Conservation (phyloP, 768 basidiomycete genomes). For the Trichaptum fuscoviolaceum region DNA sequence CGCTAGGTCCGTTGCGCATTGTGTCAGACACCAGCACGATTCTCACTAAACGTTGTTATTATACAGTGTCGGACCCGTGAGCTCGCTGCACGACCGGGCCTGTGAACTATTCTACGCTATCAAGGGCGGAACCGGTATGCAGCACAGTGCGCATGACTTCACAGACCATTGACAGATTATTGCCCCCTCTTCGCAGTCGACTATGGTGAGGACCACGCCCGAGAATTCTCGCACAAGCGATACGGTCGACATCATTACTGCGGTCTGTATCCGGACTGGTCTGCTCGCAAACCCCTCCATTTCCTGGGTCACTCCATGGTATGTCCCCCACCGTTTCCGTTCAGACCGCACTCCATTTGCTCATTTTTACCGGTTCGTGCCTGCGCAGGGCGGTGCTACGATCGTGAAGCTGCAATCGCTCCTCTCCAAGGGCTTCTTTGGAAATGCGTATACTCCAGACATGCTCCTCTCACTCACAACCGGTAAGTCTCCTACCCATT, state of each 20-base stretch:
- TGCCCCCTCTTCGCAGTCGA: conserved; percentile 29
- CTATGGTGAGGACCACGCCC: conserved; percentile 41
- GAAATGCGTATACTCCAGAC: conserved; percentile 29
- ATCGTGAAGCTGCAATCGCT: conserved; percentile 42
- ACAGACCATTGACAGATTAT: too few species aligned
- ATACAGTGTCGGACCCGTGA: conserved; percentile 43
- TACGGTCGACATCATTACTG: conserved; percentile 34
- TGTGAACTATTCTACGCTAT: conserved; percentile 46
- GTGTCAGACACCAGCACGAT: too few species aligned
- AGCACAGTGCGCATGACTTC: too few species aligned
- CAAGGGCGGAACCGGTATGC: conserved; percentile 37
- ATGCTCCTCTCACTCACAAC: conserved; percentile 44
- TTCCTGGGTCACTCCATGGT: conserved; percentile 48
- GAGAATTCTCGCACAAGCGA: conserved; percentile 31
- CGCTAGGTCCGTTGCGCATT: conserved; percentile 15
- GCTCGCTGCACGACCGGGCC: conserved; percentile 48
- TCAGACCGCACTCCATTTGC: not conserved
- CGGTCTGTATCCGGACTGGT: conserved; percentile 46
- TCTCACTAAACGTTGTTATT: not conserved
- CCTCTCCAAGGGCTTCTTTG: conserved; percentile 37
- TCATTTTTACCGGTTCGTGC: not conserved
- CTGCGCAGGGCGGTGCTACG: conserved; percentile 40
- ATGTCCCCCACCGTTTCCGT: conserved; percentile 3
- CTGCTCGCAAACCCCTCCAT: conserved; percentile 36
- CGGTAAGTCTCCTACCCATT: conserved; percentile 21